A percentile compares a stretch with the other conserved stretches of the same genome.
phyloP scores from a whole-genome alignment of 495 filamentous ascomycete genomes.

The Achaetomiella virescens region DNA sequence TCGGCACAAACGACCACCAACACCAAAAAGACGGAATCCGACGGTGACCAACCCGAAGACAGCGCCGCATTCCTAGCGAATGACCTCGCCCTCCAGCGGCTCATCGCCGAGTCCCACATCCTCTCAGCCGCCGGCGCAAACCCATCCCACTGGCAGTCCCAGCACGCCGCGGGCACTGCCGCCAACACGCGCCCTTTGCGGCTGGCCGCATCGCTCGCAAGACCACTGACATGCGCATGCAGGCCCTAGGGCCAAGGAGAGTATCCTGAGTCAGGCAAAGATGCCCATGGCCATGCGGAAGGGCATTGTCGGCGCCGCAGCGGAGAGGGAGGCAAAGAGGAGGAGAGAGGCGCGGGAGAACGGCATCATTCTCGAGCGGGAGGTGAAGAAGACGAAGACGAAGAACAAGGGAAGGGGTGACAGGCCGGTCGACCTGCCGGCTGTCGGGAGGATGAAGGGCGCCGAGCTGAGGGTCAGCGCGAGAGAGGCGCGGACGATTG shows the following conservation, averaged over 20 bases:
- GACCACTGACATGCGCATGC: conserved; percentile 75
- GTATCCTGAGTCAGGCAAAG: conserved; percentile 65
- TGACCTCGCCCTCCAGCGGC: conserved; percentile 82
- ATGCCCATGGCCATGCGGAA: conserved; percentile 79
- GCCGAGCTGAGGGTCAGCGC: conserved; percentile 75
- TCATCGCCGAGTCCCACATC: conserved; percentile 88
- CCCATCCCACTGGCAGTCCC: conserved; percentile 34
- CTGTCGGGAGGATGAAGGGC: conserved; percentile 71
- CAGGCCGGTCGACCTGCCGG: conserved; percentile 64
- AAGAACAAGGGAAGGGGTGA: conserved; percentile 45
- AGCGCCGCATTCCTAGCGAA: conserved; percentile 65
- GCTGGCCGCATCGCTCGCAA: conserved; percentile 51
- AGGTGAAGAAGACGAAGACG: conserved; percentile 26
- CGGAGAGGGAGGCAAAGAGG: conserved; percentile 59
- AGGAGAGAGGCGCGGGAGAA: conserved; percentile 78
- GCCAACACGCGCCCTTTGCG: conserved; percentile 28
- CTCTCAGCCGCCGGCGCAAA: conserved; percentile 62
- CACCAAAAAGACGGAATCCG: conserved; percentile 28
- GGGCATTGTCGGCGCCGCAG: conserved; percentile 65
- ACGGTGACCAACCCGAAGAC: conserved; percentile 42
- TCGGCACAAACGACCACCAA: conserved; percentile 19
- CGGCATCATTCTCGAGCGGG: conserved; percentile 80
- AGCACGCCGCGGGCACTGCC: conserved; percentile 15
- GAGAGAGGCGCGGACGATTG: conserved; percentile 66
- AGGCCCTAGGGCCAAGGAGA: conserved; percentile 72